Conservation (phyloP, 495 filamentous ascomycete genomes). For the Xylaria venustula region DNA sequence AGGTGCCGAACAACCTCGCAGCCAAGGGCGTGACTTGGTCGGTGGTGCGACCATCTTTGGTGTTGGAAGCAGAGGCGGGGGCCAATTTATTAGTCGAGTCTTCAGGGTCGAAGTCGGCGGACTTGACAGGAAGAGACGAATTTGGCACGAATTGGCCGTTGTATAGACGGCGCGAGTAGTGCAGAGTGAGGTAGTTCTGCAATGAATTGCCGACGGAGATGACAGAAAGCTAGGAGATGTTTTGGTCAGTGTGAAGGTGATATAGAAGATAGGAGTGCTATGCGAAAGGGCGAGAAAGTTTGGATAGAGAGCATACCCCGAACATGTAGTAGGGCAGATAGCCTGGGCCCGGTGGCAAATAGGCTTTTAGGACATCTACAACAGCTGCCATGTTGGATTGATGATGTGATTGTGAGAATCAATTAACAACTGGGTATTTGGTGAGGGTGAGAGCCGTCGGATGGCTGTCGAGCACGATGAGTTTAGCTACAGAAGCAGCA, state of each 20-base stretch:
- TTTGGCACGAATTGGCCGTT: conserved; percentile 51
- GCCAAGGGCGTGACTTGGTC: conserved; percentile 68
- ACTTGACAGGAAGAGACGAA: conserved; percentile 29
- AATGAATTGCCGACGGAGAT: conserved; percentile 77
- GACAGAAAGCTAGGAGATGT: conserved; percentile 60
- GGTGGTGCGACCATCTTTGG: conserved; percentile 45
- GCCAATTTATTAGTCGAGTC: conserved; percentile 44
- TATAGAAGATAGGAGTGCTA: neutral
- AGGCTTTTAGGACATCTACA: conserved; percentile 39
- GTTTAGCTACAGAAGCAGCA: too few species aligned
- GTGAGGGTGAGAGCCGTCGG: too few species aligned
- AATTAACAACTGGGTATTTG: too few species aligned
- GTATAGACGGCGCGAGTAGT: conserved; percentile 78
- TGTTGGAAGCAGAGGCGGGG: conserved; percentile 38
- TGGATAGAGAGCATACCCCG: conserved; percentile 33
- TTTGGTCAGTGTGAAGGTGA: neutral
- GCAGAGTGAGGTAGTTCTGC: conserved; percentile 73
- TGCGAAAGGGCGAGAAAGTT: too few species aligned
- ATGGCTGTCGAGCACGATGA: too few species aligned
- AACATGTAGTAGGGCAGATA: conserved; percentile 49
- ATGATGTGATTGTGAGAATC: too few species aligned
- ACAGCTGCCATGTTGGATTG: conserved; percentile 14
- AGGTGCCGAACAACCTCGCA: conserved; percentile 86
- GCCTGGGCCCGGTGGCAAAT: conserved; percentile 42
- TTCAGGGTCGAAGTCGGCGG: conserved; percentile 40